Base-by-base conservation (phyloP, 768 basidiomycete genomes). In the Lactifluus echinatus region DNA sequence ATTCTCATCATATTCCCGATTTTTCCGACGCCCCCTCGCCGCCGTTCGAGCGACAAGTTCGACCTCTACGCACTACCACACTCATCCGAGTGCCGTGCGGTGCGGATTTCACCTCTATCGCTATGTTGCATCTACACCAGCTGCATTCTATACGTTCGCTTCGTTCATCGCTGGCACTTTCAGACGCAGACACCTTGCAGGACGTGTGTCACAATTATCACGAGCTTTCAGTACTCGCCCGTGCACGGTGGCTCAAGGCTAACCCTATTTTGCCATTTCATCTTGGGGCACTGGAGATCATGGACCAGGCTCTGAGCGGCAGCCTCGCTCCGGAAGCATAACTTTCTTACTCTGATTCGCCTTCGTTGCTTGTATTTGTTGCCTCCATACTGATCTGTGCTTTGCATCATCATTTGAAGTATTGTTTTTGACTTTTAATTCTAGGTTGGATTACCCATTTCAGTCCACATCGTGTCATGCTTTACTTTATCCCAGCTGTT, bases 141-240 rank as follows among this genome's bases (percentile, higher is more conserved):
- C 73, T 92, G 23, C 74, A 81, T 57, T 73, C 74, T 29, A 68
- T 72, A 33, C 76, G 75, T 52, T 77, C 75, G 2, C 65, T 66
- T 1, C 68, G 66, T 33, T 80, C 78, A 21, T 72, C 75, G 33
- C 67, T 65, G 34, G 65, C 58, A n/a, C 63, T 63, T 45, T 55
- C 67, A 40, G 72, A 74, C 37, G 65, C 68, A n/a, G 66, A 67
- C 52, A 70, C 68, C 48, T 66, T 70, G 59, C 65, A 70, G 24
- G 88, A 89, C 53, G 77, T 91, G 64, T 79, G 84, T 17, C 74
- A 70, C 43, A 90, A 82, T 65, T 90, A 78, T 65, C 76, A 87
- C 63, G 85, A 86, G 57, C 77, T 93, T 17, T 74, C 82, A 2
- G 76, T 88, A 28, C 78, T 91, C 10, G 76, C 82, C 2, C 69